A percentile compares a stretch with the other conserved stretches of the same genome.
Conservation (phyloP, 2,329 filamentous ascomycete species). For the Paecilomyces dactylethromorphus region DNA sequence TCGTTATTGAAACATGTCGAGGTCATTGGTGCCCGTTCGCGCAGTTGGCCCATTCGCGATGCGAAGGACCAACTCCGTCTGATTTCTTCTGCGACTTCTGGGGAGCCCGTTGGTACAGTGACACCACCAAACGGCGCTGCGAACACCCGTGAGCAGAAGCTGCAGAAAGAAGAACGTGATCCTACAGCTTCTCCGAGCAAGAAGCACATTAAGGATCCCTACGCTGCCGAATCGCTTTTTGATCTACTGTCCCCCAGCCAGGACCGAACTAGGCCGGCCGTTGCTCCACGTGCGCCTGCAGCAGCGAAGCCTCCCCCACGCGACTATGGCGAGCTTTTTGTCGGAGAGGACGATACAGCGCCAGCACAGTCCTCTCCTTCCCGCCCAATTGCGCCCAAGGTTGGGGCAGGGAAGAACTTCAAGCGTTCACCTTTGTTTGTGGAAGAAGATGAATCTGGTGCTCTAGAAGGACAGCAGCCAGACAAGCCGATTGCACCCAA, state of each 20-base stretch:
- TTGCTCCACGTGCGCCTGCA: constrained; percentile 55
- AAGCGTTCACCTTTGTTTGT: constrained; percentile 3
- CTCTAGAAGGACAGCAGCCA: neutral
- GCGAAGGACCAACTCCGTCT: constrained; percentile 75
- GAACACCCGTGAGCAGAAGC: neutral
- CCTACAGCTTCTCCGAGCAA: constrained; percentile 30
- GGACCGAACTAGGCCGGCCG: constrained; percentile 45
- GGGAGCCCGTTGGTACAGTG: constrained; percentile 7
- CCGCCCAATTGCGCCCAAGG: constrained; percentile 11
- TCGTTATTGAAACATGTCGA: constrained; percentile 88
- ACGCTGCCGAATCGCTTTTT: constrained; percentile 56
- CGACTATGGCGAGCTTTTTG: constrained; percentile 64
- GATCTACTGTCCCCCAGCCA: constrained; percentile 58
- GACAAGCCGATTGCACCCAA: constrained; percentile 35
- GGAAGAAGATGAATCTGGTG: constrained; percentile 11
- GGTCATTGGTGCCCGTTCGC: constrained; percentile 81
- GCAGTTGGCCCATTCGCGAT: constrained; percentile 92
- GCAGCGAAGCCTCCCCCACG: constrained; percentile 65
- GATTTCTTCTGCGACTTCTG: constrained; percentile 51
- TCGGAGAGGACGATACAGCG: constrained; percentile 36
- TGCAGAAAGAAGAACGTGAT: constrained; percentile 9
- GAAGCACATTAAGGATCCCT: constrained; percentile 37
- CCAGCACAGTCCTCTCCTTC: constrained; percentile 8
- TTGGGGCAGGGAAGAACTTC: constrained; percentile 7
- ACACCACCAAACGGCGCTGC: constrained; percentile 3